Conservation (phyloP, 129 eudicot species). For the Centrapalus pauciflorus region DNA sequence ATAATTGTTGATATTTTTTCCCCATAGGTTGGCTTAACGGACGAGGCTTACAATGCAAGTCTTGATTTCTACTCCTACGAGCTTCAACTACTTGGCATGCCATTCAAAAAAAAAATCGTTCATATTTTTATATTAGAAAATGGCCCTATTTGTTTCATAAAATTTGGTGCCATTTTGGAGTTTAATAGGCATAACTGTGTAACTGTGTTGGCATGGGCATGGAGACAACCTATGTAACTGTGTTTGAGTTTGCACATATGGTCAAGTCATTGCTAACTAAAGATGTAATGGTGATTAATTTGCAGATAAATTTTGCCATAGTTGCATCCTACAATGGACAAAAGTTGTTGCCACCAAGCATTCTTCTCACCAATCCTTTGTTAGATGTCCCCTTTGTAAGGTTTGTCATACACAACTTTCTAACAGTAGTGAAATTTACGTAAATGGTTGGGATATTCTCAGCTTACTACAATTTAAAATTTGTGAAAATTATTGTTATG, state of each 20-base stretch:
- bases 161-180: neutral
- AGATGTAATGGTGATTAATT: neutral
- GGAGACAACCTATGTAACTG: neutral
- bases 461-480: neutral
- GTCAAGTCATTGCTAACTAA: neutral
- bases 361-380: constrained; percentile 37
- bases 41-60: too few species aligned
- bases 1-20: neutral
- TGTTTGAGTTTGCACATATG: neutral
- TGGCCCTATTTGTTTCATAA: neutral
- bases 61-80: too few species aligned
- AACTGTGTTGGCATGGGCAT: neutral
- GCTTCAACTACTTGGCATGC: too few species aligned
- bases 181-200: neutral
- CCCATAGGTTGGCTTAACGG: too few species aligned
- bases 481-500: neutral
- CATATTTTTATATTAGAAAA: neutral
- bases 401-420: constrained; percentile 30
- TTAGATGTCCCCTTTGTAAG: constrained; percentile 91
- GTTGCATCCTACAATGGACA: constrained; percentile 72
- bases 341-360: constrained; percentile 48
- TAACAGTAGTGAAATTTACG: neutral
- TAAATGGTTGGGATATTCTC: neutral
- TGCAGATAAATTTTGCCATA: constrained; percentile 85
- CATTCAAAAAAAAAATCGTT: too few species aligned